Base-by-base conservation (phyloP, 2,329 filamentous ascomycete species). In the Cladosporium colombiae region DNA sequence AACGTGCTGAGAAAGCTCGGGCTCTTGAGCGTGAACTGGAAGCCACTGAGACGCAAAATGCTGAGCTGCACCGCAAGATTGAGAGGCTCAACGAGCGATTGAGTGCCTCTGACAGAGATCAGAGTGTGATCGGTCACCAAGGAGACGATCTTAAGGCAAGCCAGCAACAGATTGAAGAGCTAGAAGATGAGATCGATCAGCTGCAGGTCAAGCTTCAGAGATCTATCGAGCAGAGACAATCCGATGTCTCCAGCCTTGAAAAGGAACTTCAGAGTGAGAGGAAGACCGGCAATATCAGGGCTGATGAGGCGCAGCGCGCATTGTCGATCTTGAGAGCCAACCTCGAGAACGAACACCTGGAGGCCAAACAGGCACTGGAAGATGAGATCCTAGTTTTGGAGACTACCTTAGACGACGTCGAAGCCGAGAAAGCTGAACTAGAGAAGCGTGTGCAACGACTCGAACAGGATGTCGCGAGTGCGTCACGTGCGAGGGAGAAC, bases 241-340 rank as follows among this genome's bases (percentile, higher is more conserved):
- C 61, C 8, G 77, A 78, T 55, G 79, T 82, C 66, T 77, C 79
- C 35, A 74, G 75, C 49, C 73, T 82, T 35, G 77, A 81, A 40
- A 76, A 77, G 23, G 77, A 81, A 65, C 78, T 81, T 3, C 78
- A 82, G 31, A 70, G 76, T 53, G 70, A 70, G 8, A 70, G 68
- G 40, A 64, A 62, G 1, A 69, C 62, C 58, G 70, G 69, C 58
- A 68, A 71, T 40, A 69, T 69, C 52, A 67, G 70, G 37, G 69
- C 65, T 14, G 68, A 74, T 16, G 69, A 72, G n/a, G 69, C 68
- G 8, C 67, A 74, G 56, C 70, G 69, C 21, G 68, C 68, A 65
- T 79, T 89, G 1, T 83, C 85, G 59, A 82, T 85, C 65, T 80
- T 86, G 25, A 81, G 84, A 35, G 79, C 82, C 27, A 81, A 83